Percentiles rank a stretch among this genome's conserved stretches.
Conservation (phyloP, 805 yeast genomes). For the Myxozyma monticola region DNA sequence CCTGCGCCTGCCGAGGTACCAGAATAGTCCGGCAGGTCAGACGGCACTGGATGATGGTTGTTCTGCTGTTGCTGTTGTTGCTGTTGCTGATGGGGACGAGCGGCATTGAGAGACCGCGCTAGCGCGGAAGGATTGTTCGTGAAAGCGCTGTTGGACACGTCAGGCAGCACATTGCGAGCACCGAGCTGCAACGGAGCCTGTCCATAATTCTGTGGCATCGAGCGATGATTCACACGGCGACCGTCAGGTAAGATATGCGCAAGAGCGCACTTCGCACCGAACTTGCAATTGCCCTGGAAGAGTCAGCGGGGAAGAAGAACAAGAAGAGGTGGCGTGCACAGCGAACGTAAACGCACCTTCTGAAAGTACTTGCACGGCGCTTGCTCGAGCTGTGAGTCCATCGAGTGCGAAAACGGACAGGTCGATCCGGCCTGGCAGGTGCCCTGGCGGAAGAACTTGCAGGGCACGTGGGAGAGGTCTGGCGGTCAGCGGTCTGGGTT, state of each 20-base stretch:
- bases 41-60: background rate
- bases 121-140: constrained; percentile 26
- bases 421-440: constrained; percentile 91
- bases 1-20: background rate
- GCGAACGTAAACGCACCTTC: constrained; percentile 41
- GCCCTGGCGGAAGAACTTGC: constrained; percentile 90
- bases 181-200: constrained; percentile 24
- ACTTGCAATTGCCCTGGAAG: constrained; percentile 81
- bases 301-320: background rate
- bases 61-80: constrained; percentile 9
- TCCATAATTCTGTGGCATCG: constrained; percentile 14
- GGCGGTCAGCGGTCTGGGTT: constrained; percentile 22
- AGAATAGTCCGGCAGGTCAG: constrained; percentile 1
- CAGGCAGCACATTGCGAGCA: constrained; percentile 25
- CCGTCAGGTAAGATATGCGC: constrained; percentile 92
- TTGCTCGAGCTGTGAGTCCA: constrained; percentile 52
- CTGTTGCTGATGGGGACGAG: constrained; percentile 14
- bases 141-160: constrained; percentile 4
- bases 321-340: background rate
- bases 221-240: constrained; percentile 59
- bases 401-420: constrained; percentile 87
- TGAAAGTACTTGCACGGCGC: constrained; percentile 89
- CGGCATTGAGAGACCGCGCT: constrained; percentile 24
- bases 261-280: constrained; percentile 90
- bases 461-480: constrained; percentile 91